Evolutionary conservation across 257 asterid species (phyloP), one percentile per base, ranked within the genome.

Genomic region (Phtheirospermum japonicum): DNA sequence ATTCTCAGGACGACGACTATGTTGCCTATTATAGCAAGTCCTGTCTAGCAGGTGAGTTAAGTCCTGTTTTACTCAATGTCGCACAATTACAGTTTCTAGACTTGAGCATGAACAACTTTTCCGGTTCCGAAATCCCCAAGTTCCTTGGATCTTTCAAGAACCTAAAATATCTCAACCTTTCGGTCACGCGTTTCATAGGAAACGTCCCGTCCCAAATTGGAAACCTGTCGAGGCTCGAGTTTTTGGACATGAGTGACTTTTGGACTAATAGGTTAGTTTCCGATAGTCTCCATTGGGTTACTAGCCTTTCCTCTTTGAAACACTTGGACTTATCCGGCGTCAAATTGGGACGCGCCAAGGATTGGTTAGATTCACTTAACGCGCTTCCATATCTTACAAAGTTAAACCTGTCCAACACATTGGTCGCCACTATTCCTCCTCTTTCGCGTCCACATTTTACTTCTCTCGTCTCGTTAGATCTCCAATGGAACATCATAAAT

Each of bases 61-160:
- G 36, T 23, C 57, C 68, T 10, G 28, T 58, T 30, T 19, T 69
- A 42, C 74, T 69, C 8, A n/a, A 69, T n/a, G 68, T 69, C 68
- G n/a, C 61, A 11, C 34, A 46, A 30, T 40, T 69, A 48, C 16
- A 11, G 23, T 32, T 9, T 31, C 7, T 69, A 23, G 74, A 69
- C 59, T 12, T 69, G 58, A 69, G 74, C 64, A 52, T 39, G 36
- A 69, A 69, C 68, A 69, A 69, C 56, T 69, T 69, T 12, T 69
- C 69, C 10, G 19, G 4, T 2, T 31, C 58, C 11, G 16, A 53
- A 13, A 62, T 61, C 13, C 74, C 74, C 4, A 19, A 12, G 0
- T 69, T 69, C 7, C 61, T 69, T 6, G 69, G 74, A 61, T 57
- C 67, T 28, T 61, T 69, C 23, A 39, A 32, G 32, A 69, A 57